A percentile compares a stretch with the other conserved stretches of the same genome.
Conservation (phyloP, 1,284 basidiomycete species). For the Marasmius fiardii region DNA sequence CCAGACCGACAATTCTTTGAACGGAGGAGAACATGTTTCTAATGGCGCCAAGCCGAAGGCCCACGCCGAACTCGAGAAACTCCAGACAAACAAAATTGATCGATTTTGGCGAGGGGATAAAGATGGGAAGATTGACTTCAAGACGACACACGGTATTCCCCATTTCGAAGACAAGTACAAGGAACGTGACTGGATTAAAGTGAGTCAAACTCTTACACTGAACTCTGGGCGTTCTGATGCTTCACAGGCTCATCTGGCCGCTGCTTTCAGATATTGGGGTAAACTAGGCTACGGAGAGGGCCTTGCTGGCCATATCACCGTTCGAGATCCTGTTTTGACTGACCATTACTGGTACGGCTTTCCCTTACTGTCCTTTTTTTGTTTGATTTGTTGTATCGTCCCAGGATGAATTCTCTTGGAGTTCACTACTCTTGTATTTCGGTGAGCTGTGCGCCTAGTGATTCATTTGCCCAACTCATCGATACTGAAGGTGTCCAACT, state of each 20-base stretch:
- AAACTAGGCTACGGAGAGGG: constrained; percentile 58
- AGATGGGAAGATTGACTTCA: background rate
- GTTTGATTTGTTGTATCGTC: background rate
- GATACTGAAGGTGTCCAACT: constrained; percentile 19
- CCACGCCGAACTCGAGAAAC: background rate
- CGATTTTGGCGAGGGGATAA: constrained; percentile 4
- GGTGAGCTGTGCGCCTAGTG: constrained; percentile 7
- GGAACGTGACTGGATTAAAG: constrained; percentile 48
- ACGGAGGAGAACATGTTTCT: background rate
- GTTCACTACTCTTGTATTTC: constrained; percentile 25
- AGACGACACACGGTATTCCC: background rate
- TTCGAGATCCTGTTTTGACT: constrained; percentile 22
- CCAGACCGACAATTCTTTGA: background rate
- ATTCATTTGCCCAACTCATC: background rate
- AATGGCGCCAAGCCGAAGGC: background rate
- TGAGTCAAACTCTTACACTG: constrained; percentile 47
- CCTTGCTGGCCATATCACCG: constrained; percentile 61
- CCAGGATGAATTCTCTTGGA: constrained; percentile 25
- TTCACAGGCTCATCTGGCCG: constrained; percentile 1
- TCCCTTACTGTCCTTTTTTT: background rate
- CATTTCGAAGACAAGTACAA: constrained; percentile 36
- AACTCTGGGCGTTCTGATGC: constrained; percentile 30
- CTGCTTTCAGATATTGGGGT: constrained; percentile 23
- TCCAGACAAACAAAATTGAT: background rate
- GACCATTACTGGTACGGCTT: constrained; percentile 17